Percentiles rank a stretch among this genome's conserved stretches.
Conservation (phyloP, 2,329 filamentous ascomycete species). For the Clarireedia paspali region DNA sequence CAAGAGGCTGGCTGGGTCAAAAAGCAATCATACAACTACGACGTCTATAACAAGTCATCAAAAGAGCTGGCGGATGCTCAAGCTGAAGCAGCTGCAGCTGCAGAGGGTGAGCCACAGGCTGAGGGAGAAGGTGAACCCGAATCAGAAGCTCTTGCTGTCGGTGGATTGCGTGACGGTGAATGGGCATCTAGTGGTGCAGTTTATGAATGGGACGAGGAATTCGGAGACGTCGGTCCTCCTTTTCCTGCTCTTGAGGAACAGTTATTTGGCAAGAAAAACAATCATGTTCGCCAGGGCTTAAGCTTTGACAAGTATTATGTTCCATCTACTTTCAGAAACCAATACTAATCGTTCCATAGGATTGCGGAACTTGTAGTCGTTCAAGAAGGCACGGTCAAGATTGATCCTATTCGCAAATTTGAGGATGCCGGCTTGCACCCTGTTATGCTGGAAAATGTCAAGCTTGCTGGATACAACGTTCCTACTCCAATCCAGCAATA, state of each 20-base stretch:
- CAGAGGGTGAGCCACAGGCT: not conserved
- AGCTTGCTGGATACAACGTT: conserved; percentile 58
- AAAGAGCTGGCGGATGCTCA: conserved; percentile 22
- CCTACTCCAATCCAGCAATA: conserved; percentile 88
- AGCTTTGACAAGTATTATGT: conserved; percentile 52
- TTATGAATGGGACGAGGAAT: conserved; percentile 82
- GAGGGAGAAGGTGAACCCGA: not conserved
- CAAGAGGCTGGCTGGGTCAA: conserved; percentile 29
- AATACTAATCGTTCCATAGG: conserved; percentile 32
- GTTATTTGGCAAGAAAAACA: conserved; percentile 56
- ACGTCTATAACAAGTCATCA: conserved; percentile 22
- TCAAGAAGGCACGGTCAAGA: conserved; percentile 48
- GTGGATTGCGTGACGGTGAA: conserved; percentile 19
- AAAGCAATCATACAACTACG: conserved; percentile 25
- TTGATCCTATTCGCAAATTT: conserved; percentile 51
- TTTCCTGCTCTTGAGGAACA: conserved; percentile 63
- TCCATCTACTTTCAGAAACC: not conserved
- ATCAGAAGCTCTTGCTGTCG: conserved; percentile 12
- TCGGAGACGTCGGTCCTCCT: conserved; percentile 73
- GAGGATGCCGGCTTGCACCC: conserved; percentile 78
- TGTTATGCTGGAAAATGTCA: conserved; percentile 68
- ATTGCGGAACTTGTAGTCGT: conserved; percentile 46
- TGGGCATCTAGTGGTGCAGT: conserved; percentile 31
- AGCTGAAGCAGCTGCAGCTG: conserved; percentile 3
- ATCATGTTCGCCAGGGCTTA: conserved; percentile 45